These are phyloP conservation scores for Rhipidocladum racemiflorum DNA, from an alignment of 176 grass and related monocot species.

Conservation along the genomic window DNA sequence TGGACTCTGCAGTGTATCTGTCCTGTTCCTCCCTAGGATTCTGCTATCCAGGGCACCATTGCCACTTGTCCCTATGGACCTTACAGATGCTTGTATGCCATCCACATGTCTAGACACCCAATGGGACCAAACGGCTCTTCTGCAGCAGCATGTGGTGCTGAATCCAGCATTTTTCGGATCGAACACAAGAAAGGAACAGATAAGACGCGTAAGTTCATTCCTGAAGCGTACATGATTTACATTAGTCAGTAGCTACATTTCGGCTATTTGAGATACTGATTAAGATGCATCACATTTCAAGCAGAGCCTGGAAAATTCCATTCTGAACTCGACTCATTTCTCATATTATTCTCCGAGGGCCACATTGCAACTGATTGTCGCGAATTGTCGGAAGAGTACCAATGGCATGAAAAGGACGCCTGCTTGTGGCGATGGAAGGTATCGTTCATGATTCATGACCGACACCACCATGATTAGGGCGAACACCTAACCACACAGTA, in stretches of 20 bases:
- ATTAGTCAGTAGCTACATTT: not conserved
- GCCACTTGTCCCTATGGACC: slow-evolving; percentile 1
- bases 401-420: slow-evolving; percentile 13
- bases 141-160: not conserved
- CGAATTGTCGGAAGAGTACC: slow-evolving; percentile 9
- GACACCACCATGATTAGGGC: slow-evolving; percentile 28
- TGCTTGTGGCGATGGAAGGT: slow-evolving; percentile 15
- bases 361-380: slow-evolving; percentile 17
- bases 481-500: slow-evolving; percentile 19
- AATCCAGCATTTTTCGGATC: not conserved
- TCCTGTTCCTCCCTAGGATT: slow-evolving; percentile 41
- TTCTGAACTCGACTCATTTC: slow-evolving; percentile 3
- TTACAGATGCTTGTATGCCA: slow-evolving; percentile 18
- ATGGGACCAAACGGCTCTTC: not conserved
- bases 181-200: not conserved
- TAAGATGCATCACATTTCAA: not conserved
- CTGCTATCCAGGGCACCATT: slow-evolving; percentile 31
- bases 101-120: slow-evolving; percentile 23
- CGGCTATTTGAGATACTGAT: not conserved
- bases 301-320: not conserved
- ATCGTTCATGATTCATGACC: slow-evolving; percentile 27
- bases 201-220: not conserved
- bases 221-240: slow-evolving; percentile 5
- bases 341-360: slow-evolving; percentile 1
- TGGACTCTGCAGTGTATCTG: not conserved